A percentile compares a stretch with the other conserved stretches of the same genome.
phyloP scores from a whole-genome alignment of 306 rosid species.

The Abrus precatorius region DNA sequence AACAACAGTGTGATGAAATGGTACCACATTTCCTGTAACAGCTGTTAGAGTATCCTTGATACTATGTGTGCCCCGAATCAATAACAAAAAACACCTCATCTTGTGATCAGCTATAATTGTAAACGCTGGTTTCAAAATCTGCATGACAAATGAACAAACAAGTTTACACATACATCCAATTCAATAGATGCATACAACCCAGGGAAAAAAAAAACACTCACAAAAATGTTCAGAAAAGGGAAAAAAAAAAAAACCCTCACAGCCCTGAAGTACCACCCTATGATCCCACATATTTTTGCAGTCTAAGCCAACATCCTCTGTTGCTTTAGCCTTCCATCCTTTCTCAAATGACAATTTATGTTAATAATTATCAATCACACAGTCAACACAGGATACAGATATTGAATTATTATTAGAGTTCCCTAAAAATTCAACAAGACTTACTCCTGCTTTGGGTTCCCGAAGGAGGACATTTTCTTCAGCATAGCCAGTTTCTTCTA shows the following conservation, averaged over 20 bases:
- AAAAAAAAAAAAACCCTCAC: slow-evolving; percentile 12
- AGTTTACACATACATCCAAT: slow-evolving; percentile 5
- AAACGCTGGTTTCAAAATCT: slow-evolving; percentile 98
- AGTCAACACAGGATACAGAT: slow-evolving; percentile 22
- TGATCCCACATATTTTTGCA: slow-evolving; percentile 3
- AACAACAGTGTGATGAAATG: slow-evolving; percentile 91
- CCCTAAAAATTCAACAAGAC: slow-evolving; percentile 47
- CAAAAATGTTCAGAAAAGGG: background rate
- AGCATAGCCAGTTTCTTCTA: slow-evolving; percentile 85
- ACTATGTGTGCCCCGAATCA: slow-evolving; percentile 97
- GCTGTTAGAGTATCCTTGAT: slow-evolving; percentile 96
- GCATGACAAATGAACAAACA: slow-evolving; percentile 49
- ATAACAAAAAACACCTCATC: slow-evolving; percentile 67
- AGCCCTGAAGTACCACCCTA: slow-evolving; percentile 12
- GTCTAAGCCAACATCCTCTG: slow-evolving; percentile 31
- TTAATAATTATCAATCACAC: background rate
- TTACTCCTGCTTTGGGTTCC: slow-evolving; percentile 95
- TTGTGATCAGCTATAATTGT: slow-evolving; percentile 79
- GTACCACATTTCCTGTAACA: slow-evolving; percentile 92
- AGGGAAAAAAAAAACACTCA: background rate
- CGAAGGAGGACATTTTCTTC: slow-evolving; percentile 84
- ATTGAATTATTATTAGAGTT: background rate
- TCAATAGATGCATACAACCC: background rate
- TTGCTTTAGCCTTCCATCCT: slow-evolving; percentile 14
- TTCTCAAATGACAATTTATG: slow-evolving; percentile 1